These are phyloP conservation scores for Knufia petricola DNA, from an alignment of 2,329 filamentous ascomycete species.

Conservation along the genomic window DNA sequence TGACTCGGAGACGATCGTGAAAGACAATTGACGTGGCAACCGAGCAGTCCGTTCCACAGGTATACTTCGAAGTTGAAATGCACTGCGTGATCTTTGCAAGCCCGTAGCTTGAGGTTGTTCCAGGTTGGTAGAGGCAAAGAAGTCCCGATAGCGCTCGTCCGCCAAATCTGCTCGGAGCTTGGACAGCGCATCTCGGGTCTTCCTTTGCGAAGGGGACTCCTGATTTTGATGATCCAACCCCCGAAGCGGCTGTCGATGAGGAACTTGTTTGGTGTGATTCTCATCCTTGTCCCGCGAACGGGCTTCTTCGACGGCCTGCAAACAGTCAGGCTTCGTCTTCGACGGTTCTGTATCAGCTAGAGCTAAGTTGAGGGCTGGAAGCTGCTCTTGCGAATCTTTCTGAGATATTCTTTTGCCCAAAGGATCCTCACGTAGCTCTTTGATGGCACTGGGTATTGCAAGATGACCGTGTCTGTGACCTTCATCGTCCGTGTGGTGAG, in stretches of 20 bases:
- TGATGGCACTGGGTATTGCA: background rate
- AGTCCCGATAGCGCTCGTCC: constrained; percentile 16
- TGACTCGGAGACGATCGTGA: constrained; percentile 39
- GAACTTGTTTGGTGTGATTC: background rate
- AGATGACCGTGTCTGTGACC: background rate
- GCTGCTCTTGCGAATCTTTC: background rate
- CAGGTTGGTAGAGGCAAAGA: constrained; percentile 16
- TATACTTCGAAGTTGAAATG: constrained; percentile 11
- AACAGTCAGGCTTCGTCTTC: background rate
- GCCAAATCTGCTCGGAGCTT: constrained; percentile 18
- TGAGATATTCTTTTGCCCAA: background rate
- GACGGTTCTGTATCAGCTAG: constrained; percentile 2
- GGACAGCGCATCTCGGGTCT: constrained; percentile 16
- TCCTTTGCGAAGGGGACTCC: constrained; percentile 19
- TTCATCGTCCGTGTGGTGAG: constrained; percentile 4
- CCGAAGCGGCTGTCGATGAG: constrained; percentile 17
- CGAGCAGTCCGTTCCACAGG: background rate
- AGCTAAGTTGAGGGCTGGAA: background rate
- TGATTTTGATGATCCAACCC: constrained; percentile 8
- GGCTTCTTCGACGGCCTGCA: background rate
- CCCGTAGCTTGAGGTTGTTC: constrained; percentile 15
- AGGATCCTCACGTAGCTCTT: background rate
- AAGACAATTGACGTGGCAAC: constrained; percentile 31
- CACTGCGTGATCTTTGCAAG: constrained; percentile 20
- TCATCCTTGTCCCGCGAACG: background rate